Evolutionary conservation across 176 grass and related monocot species (phyloP).

Genomic region (bread wheat (Triticum aestivum)): IWGSC_CS_RefSeq_v2.1 NC_057802.1:43129282-43129781

Average conservation of each 20-base stretch:
- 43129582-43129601: slow-evolving; percentile 98
- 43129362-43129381: background rate
- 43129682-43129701: background rate
- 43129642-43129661: slow-evolving; percentile 1
- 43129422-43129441: slow-evolving; percentile 12
- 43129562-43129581: slow-evolving; percentile 94
- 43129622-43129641: slow-evolving; percentile 79
- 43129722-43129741: slow-evolving; percentile 92
- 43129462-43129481: background rate
- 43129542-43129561: slow-evolving; percentile 93
- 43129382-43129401: background rate
- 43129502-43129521: background rate
- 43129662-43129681: slow-evolving; percentile 6
- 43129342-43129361: background rate
- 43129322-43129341: background rate
- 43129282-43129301: slow-evolving; percentile 40
- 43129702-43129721: slow-evolving; percentile 71
- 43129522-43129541: slow-evolving; percentile 59
- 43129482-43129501: background rate
- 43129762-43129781: slow-evolving; percentile 52
- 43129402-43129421: background rate
- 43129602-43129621: slow-evolving; percentile 78
- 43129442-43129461: background rate
- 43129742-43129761: slow-evolving; percentile 94
- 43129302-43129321: slow-evolving; percentile 7